Evolutionary conservation across 2,329 filamentous ascomycete species (phyloP).

Genomic region (Phoma sp.): DNA sequence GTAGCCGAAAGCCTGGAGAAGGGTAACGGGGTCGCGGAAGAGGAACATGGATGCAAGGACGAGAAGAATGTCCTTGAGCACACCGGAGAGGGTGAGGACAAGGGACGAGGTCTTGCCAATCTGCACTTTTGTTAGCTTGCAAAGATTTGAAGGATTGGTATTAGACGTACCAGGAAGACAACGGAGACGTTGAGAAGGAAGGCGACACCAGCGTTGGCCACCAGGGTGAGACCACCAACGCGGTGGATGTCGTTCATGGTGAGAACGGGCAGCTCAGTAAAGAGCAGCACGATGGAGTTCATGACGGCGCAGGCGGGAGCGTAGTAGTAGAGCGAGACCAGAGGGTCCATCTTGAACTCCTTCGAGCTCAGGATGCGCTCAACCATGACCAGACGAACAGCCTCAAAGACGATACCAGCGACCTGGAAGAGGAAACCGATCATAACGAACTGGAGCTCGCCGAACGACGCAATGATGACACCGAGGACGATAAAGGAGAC

Average conservation of each 20-base stretch:
- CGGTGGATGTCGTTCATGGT: constrained; percentile 74
- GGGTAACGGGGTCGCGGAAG: constrained; percentile 77
- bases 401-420: constrained; percentile 81
- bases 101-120: constrained; percentile 89
- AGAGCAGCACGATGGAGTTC: constrained; percentile 76
- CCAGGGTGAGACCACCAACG: constrained; percentile 75
- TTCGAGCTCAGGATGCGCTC: constrained; percentile 80
- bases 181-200: constrained; percentile 86
- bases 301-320: constrained; percentile 83
- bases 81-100: constrained; percentile 84
- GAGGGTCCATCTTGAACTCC: constrained; percentile 91
- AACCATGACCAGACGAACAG: constrained; percentile 83
- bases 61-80: constrained; percentile 87
- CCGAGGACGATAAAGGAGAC: constrained; percentile 94
- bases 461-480: constrained; percentile 91
- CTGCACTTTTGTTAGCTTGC: constrained; percentile 53
- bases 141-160: not conserved
- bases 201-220: constrained; percentile 78
- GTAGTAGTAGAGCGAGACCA: constrained; percentile 90
- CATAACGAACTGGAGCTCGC: constrained; percentile 92
- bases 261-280: constrained; percentile 76
- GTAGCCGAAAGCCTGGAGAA: constrained; percentile 84
- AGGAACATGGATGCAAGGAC: constrained; percentile 81
- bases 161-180: constrained; percentile 76
- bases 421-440: constrained; percentile 81